Conservation (phyloP, 495 filamentous ascomycete species). For the Penicillium herquei region DNA sequence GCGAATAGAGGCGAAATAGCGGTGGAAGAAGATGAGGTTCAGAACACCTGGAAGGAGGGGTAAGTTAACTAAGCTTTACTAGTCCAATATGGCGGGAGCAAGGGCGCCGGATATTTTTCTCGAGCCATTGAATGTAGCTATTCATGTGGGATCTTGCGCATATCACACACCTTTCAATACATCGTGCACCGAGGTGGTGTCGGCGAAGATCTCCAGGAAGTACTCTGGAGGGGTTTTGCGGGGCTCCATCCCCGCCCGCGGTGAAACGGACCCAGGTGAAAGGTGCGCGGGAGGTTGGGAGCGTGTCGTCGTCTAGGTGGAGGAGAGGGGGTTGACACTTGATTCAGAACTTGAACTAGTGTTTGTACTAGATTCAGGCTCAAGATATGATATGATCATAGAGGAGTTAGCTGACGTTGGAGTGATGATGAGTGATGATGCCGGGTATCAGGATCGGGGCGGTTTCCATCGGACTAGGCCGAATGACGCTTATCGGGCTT, state of each 20-base stretch:
- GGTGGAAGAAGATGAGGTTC: slow-evolving; percentile 98
- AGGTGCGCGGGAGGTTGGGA: too few species aligned
- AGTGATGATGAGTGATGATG: slow-evolving; percentile 5
- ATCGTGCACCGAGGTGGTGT: slow-evolving; percentile 79
- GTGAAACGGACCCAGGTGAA: slow-evolving; percentile 16
- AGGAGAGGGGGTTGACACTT: too few species aligned
- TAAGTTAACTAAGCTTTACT: too few species aligned
- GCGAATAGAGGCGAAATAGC: slow-evolving; percentile 83
- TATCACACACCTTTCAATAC: slow-evolving; percentile 76
- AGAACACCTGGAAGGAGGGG: slow-evolving; percentile 64
- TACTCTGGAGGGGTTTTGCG: slow-evolving; percentile 72
- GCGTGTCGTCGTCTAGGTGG: too few species aligned
- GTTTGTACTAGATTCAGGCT: too few species aligned
- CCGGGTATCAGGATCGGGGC: slow-evolving; percentile 15
- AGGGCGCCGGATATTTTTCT: neutral
- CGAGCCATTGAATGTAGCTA: neutral
- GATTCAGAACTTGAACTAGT: too few species aligned
- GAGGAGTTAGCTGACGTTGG: neutral
- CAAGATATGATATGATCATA: too few species aligned
- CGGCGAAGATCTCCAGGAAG: slow-evolving; percentile 80
- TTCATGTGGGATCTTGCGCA: too few species aligned
- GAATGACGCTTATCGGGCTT: slow-evolving; percentile 26
- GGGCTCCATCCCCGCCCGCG: slow-evolving; percentile 51
- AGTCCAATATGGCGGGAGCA: too few species aligned
- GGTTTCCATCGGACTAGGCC: slow-evolving; percentile 24